Evolutionary conservation across 2,329 filamentous ascomycete genomes (phyloP).

Genomic region (Fusarium duplospermum): DNA sequence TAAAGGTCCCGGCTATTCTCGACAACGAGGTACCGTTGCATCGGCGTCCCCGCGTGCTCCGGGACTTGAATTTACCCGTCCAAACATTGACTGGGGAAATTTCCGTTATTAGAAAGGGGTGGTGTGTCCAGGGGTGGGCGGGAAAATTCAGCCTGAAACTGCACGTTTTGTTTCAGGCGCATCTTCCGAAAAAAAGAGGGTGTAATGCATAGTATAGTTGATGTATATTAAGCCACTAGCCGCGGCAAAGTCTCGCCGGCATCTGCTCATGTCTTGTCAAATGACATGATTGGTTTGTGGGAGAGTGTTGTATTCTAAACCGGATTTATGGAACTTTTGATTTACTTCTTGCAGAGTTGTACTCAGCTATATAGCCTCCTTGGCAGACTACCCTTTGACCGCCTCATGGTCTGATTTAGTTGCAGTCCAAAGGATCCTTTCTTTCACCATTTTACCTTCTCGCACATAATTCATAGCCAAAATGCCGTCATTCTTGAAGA

Average conservation of each 20-base stretch:
- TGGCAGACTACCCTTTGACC: background rate
- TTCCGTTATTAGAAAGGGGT: constrained; percentile 14
- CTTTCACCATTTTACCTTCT: background rate
- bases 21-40: constrained; percentile 8
- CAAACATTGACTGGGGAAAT: background rate
- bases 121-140: background rate
- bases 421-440: background rate
- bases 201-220: constrained; percentile 9
- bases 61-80: constrained; percentile 10
- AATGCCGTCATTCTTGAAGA: constrained; percentile 25
- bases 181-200: background rate
- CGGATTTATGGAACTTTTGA: background rate
- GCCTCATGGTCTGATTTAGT: background rate
- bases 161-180: constrained; percentile 19
- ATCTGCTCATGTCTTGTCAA: background rate
- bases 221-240: constrained; percentile 6
- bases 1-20: background rate
- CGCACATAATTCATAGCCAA: background rate
- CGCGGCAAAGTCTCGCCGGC: background rate
- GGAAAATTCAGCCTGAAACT: constrained; percentile 30
- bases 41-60: constrained; percentile 17
- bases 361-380: background rate
- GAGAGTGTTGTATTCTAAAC: background rate
- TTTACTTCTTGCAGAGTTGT: background rate
- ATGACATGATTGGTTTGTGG: constrained; percentile 1